Percentiles rank a stretch among this genome's conserved stretches.
phyloP scores from a whole-genome alignment of 2,329 filamentous ascomycete species.

The Fusarium vanettenii region DNA sequence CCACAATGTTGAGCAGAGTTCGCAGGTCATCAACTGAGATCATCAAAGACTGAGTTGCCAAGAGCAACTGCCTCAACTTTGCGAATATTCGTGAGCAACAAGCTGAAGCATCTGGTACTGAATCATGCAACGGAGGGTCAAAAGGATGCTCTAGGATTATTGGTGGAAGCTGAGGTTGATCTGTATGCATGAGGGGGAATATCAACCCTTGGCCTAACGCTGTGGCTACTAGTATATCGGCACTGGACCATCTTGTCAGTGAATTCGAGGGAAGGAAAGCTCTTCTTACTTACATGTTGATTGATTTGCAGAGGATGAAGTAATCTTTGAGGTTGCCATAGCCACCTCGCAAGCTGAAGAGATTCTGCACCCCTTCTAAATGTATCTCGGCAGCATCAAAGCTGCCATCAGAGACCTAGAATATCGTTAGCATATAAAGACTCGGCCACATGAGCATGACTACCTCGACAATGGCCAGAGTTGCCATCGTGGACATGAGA shows the following conservation, averaged over 20 bases:
- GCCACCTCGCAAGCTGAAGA: neutral
- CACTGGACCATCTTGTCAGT: neutral
- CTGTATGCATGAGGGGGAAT: neutral
- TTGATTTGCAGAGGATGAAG: neutral
- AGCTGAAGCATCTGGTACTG: neutral
- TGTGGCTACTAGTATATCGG: neutral
- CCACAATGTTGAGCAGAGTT: neutral
- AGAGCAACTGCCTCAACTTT: neutral
- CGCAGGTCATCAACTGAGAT: neutral
- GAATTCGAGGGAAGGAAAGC: neutral
- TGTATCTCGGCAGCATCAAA: neutral
- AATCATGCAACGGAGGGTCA: neutral
- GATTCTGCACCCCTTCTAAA: neutral
- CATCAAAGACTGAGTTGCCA: neutral
- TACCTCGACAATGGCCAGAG: neutral
- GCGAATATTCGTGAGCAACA: neutral
- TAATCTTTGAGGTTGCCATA: neutral
- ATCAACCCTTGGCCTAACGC: neutral
- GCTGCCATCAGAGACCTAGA: neutral
- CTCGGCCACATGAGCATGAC: fast-evolving
- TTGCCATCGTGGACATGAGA: neutral
- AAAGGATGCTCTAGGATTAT: neutral
- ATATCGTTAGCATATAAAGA: neutral
- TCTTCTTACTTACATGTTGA: no score
- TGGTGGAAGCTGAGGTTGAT: neutral